These are phyloP conservation scores for Dictyostelium brefeldianum DNA, from an alignment of 78 protist species.

Conservation along the genomic window DNA sequence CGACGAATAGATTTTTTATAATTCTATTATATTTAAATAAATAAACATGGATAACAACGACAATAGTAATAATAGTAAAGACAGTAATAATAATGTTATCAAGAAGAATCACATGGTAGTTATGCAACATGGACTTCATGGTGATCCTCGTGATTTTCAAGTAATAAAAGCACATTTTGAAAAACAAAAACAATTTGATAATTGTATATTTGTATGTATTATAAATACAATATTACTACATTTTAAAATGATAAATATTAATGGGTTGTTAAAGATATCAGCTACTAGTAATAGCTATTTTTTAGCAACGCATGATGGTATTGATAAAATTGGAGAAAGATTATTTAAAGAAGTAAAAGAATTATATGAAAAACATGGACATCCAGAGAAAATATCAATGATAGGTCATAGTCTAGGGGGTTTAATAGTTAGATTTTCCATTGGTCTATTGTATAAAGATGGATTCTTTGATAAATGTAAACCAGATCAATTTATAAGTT, in stretches of 20 bases:
- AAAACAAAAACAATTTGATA: neutral
- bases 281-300: neutral
- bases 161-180: neutral
- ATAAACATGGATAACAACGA: no score
- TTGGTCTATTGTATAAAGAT: constrained; percentile 36
- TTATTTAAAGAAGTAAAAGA: constrained; percentile 29
- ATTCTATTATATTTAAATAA: no score
- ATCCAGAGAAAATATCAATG: constrained; percentile 29
- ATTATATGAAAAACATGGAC: neutral
- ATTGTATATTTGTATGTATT: constrained; percentile 3
- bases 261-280: neutral
- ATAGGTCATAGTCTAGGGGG: constrained; percentile 75
- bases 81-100: neutral
- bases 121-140: constrained; percentile 42
- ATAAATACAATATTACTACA: neutral
- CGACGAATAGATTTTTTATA: no score
- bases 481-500: constrained; percentile 51
- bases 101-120: neutral
- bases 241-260: neutral
- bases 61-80: neutral
- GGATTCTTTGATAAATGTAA: constrained; percentile 24
- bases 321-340: constrained; percentile 56
- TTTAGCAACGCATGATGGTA: constrained; percentile 52
- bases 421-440: constrained; percentile 18
- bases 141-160: neutral